Conservation (phyloP, 495 filamentous ascomycete species). For the Talaromyces trachyspermus region DNA sequence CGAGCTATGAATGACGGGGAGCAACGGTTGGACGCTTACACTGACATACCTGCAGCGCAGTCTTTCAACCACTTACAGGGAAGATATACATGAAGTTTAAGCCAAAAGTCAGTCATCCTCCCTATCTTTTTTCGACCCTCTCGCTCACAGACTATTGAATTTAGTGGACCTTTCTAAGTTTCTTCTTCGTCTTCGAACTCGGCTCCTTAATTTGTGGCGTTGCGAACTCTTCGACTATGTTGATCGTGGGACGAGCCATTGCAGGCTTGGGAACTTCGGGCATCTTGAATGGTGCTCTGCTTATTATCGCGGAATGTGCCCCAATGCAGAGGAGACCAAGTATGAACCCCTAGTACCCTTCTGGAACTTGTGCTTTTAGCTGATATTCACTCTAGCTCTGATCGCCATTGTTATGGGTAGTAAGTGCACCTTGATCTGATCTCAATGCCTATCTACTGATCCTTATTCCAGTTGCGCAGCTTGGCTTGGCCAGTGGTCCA, state of each 20-base stretch:
- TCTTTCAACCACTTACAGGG: slow-evolving; percentile 8
- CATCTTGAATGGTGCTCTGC: slow-evolving; percentile 43
- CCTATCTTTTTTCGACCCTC: not conserved
- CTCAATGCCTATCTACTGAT: not conserved
- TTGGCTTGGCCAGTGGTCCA: slow-evolving; percentile 21
- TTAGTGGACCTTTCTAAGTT: slow-evolving; percentile 13
- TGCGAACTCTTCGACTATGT: slow-evolving; percentile 46
- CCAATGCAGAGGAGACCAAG: slow-evolving; percentile 38
- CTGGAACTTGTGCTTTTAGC: not conserved
- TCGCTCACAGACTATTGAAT: too few species aligned
- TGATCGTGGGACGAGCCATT: slow-evolving; percentile 56
- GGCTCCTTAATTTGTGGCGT: slow-evolving; percentile 55
- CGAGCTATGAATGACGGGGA: too few species aligned
- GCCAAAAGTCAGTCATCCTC: slow-evolving; percentile 2
- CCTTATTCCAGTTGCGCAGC: not conserved
- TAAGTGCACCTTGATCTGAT: not conserved
- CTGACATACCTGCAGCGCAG: too few species aligned
- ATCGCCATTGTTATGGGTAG: slow-evolving; percentile 19
- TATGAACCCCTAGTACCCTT: slow-evolving; percentile 7
- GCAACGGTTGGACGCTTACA: too few species aligned
- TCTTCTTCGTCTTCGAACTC: slow-evolving; percentile 28
- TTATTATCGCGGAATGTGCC: slow-evolving; percentile 38
- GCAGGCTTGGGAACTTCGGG: slow-evolving; percentile 50
- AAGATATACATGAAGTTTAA: slow-evolving; percentile 7
- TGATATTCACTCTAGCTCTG: not conserved